These are phyloP conservation scores for Thermothielavioides terrestris DNA, from an alignment of 495 filamentous ascomycete species.

Conservation along the genomic window DNA sequence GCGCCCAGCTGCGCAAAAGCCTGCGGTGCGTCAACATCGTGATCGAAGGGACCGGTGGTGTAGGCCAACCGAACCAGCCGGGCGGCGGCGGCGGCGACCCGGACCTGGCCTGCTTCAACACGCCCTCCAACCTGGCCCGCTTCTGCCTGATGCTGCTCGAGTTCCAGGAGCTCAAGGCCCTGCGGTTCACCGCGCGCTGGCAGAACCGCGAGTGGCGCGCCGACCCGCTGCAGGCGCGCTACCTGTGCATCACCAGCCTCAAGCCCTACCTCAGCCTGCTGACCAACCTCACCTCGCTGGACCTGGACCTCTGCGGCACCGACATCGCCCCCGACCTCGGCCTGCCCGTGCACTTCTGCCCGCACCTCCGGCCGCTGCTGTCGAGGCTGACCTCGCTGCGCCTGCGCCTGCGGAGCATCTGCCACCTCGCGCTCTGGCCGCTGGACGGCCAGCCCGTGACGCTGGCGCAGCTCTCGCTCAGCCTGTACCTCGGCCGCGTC, in stretches of 20 bases:
- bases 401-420: conserved; percentile 10
- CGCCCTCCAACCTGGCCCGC: conserved; percentile 7
- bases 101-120: conserved; percentile 3
- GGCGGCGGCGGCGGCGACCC: neutral
- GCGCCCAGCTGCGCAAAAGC: conserved; percentile 4
- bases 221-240: conserved; percentile 5
- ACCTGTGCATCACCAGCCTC: conserved; percentile 7
- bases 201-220: conserved; percentile 10
- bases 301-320: conserved; percentile 16
- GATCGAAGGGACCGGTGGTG: neutral
- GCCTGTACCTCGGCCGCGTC: conserved; percentile 12
- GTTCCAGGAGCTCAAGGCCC: conserved; percentile 6
- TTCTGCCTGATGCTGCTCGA: conserved; percentile 9
- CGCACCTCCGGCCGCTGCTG: conserved; percentile 6
- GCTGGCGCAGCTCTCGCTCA: conserved; percentile 6
- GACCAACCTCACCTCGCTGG: conserved; percentile 11
- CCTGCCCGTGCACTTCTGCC: conserved; percentile 11
- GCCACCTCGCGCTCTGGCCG: conserved; percentile 2
- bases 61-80: neutral
- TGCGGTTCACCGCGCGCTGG: conserved; percentile 9
- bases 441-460: neutral
- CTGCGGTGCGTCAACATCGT: conserved; percentile 14
- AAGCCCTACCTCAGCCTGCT: conserved; percentile 8
- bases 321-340: neutral
- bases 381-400: conserved; percentile 1